These are phyloP conservation scores for Flaveria brownii DNA, from an alignment of 129 eudicot genomes.

Conservation along the genomic window DNA sequence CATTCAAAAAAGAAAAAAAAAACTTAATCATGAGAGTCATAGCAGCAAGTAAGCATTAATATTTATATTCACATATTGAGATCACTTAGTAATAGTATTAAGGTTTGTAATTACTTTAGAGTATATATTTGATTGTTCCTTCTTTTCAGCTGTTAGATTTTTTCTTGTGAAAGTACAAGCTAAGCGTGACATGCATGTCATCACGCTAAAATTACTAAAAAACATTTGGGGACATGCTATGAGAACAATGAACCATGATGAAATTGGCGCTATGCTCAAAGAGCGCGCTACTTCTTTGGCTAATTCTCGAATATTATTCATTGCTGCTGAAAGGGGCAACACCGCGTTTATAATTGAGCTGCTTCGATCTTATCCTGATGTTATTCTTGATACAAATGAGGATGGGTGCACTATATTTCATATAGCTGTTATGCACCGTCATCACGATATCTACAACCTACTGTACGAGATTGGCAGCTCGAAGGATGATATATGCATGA, in stretches of 20 bases:
- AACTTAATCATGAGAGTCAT: constrained; percentile 1
- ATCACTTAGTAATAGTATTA: background rate
- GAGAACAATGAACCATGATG: background rate
- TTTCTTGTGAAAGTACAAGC: background rate
- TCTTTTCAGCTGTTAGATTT: background rate
- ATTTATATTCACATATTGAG: background rate
- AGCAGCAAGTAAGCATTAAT: background rate
- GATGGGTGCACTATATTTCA: constrained; percentile 31
- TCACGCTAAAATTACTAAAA: constrained; percentile 2
- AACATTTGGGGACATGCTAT: constrained; percentile 12
- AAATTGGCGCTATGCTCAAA: constrained; percentile 3
- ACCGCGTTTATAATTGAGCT: constrained; percentile 23
- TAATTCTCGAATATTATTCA: background rate
- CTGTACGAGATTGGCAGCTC: constrained; percentile 26
- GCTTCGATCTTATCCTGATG: constrained; percentile 24
- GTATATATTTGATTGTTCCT: background rate
- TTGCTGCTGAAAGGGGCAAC: constrained; percentile 33
- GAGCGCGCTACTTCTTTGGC: background rate
- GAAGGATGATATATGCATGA: constrained; percentile 7
- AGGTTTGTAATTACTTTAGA: background rate
- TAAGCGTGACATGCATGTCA: background rate
- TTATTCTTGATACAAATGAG: constrained; percentile 24
- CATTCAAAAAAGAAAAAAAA: background rate
- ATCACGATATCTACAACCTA: constrained; percentile 30
- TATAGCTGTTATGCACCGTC: constrained; percentile 34